Evolutionary conservation across 2,329 filamentous ascomycete species (phyloP), one percentile per base, ranked within the genome.

Genomic region (Penicillium thymicola): DNA sequence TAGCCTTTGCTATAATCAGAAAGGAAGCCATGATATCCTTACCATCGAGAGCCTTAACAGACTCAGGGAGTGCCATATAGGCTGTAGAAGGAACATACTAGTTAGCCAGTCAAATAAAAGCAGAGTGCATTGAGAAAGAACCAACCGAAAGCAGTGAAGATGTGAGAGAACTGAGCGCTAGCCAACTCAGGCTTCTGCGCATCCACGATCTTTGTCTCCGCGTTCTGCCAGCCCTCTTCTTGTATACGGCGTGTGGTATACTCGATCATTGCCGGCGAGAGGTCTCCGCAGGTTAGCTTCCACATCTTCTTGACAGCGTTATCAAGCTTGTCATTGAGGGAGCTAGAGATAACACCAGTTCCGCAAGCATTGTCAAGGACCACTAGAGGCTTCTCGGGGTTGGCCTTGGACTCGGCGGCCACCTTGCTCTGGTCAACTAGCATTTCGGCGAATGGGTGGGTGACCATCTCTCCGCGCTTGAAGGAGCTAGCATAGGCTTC

Each of bases 351-450:
- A 16, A 82, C 73, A 0, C 82, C 83, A 4, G 75, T 74, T 0
- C 82, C 82, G 54, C 82, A 85, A 7, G 79, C 82, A 59, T 78
- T 78, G 56, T 85, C 83, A 11, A 85, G 65, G 25, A 85, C 58
- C 8, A 68, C 61, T 2, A 74, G 59, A 14, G 68, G 62, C 10
- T 52, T 50, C 10, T 65, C 50, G 13, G 53, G 57, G 21, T 58
- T 57, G 10, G 60, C 45, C 25, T 63, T 53, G 2, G 63, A 53
- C 5, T 57, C n/a, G 5, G 38, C 36, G 23, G 53, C 18, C 5
- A 76, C 36, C 13, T 67, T 66, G 41, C 67, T 67, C 32, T 71
- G 67, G 6, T 68, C 57, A 32, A 75, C 53, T 10, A 76, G 65
- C 8, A 54, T 34, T 8, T 62, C 49, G 5, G 66, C 72, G 42